Evolutionary conservation across 2,329 filamentous ascomycete genomes (phyloP), one percentile per base, ranked within the genome.

Genomic region (Trichoderma koningiopsis): DNA sequence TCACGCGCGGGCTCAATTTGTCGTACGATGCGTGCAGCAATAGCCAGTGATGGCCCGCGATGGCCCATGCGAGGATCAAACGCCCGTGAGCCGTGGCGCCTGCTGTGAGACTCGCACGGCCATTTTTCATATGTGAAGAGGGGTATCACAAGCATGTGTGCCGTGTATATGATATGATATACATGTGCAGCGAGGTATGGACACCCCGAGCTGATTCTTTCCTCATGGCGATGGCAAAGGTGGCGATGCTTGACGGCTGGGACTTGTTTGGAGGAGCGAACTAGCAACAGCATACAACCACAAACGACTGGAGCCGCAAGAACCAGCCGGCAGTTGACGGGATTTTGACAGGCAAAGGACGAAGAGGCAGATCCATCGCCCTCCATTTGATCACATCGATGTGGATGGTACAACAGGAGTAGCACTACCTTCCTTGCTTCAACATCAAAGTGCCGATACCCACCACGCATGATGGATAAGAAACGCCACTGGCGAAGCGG

Each of bases 11-110:
- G 27, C 27, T 22, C 47, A 8, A 11, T n/a, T 27, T 49, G 35
- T 66, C 63, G 63, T 66, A 66, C 63, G 63, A 66, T 58, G 31
- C 27, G 31, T 66, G 63, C 63, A 66, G 63, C 63, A 52, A n/a
- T 58, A 47, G 62, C 49, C 40, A 43, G 40, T 8, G 7, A 43
- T 43, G 22, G 47, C 47, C 47, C 14, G 37, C 6, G 16, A 40
- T 16, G 11, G 35, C 13, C 61, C 33, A 57, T 57, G 63, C 37
- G 52, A 40, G 37, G 35, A 57, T 37, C 52, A 55, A 66, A 58
- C 63, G 53, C 53, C 52, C 52, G 63, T 55, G 37, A 49, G 35
- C 53, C 37, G 53, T 49, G 40, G 63, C 53, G 53, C 55, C 55
- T 66, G 52, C 33, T 37, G 53, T 66, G 40, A 8, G 63, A 66